A percentile compares a stretch with the other conserved stretches of the same genome.
Conservation (phyloP, 345 rosid genomes). For the Psidium guajava region DNA sequence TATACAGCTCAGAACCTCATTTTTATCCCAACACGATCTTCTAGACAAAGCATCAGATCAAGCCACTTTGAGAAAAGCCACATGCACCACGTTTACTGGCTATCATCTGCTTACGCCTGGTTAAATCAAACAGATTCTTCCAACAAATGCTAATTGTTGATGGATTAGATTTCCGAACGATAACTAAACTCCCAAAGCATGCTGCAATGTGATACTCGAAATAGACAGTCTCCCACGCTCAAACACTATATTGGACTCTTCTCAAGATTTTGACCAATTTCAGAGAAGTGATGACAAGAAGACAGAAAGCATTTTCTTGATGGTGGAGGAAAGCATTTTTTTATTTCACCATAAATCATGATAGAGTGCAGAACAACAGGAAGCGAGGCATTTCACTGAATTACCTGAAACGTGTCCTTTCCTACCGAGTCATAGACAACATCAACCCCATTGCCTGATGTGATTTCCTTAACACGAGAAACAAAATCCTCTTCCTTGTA, state of each 20-base stretch:
- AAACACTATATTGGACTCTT: background rate
- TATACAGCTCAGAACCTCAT: background rate
- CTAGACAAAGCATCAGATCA: background rate
- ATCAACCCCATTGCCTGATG: constrained; percentile 72
- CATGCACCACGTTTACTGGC: background rate
- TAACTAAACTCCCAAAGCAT: background rate
- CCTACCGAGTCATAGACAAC: constrained; percentile 94
- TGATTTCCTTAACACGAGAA: constrained; percentile 60
- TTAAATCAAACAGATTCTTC: background rate
- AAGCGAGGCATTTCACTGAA: background rate
- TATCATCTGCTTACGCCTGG: background rate
- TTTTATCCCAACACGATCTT: background rate
- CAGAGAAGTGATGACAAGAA: background rate
- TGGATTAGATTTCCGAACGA: background rate
- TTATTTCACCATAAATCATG: background rate
- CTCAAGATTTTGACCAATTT: background rate
- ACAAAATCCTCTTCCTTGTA: constrained; percentile 79
- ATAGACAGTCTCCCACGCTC: background rate
- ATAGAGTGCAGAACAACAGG: background rate
- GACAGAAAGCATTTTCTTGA: background rate
- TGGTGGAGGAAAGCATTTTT: background rate
- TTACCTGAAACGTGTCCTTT: constrained; percentile 80
- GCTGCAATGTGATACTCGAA: background rate
- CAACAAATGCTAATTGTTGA: background rate
- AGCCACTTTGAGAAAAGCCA: background rate